Percentiles rank a stretch among this genome's conserved stretches.
Evolutionary conservation across 768 basidiomycete species (phyloP).

Genomic region (Dictyophora rubrovolvata): DNA sequence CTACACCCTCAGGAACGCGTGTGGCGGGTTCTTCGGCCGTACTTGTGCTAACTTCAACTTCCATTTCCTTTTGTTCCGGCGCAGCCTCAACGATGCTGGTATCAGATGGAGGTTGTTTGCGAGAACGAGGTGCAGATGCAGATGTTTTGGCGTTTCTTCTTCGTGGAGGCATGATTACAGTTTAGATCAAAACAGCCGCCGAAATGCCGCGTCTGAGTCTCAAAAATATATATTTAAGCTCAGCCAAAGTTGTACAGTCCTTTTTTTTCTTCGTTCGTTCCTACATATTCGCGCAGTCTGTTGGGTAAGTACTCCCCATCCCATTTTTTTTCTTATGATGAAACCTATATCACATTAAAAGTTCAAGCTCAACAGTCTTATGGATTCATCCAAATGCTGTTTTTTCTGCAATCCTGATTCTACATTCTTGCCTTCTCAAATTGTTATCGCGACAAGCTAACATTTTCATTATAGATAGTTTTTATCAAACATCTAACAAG

Average conservation of each 20-base stretch:
- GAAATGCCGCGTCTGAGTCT: background rate
- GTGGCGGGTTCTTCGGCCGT: background rate
- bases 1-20: conserved; percentile 1
- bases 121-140: background rate
- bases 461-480: no score
- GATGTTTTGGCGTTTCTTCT: conserved; percentile 5
- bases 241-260: background rate
- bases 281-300: background rate
- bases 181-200: background rate
- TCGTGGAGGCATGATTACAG: conserved; percentile 12
- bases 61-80: conserved; percentile 3
- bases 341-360: conserved; percentile 6
- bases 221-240: background rate
- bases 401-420: conserved; percentile 9
- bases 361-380: conserved; percentile 12
- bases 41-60: conserved; percentile 4
- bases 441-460: no score
- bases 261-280: background rate
- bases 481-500: no score
- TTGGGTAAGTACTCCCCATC: background rate
- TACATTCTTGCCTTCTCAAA: background rate
- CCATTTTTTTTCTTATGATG: background rate
- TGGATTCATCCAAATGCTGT: conserved; percentile 9
- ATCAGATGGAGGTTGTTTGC: background rate
- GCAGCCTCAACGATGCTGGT: background rate